Conservation (phyloP, 2,329 filamentous ascomycete genomes). For the Chrysoporthe puriensis region DNA sequence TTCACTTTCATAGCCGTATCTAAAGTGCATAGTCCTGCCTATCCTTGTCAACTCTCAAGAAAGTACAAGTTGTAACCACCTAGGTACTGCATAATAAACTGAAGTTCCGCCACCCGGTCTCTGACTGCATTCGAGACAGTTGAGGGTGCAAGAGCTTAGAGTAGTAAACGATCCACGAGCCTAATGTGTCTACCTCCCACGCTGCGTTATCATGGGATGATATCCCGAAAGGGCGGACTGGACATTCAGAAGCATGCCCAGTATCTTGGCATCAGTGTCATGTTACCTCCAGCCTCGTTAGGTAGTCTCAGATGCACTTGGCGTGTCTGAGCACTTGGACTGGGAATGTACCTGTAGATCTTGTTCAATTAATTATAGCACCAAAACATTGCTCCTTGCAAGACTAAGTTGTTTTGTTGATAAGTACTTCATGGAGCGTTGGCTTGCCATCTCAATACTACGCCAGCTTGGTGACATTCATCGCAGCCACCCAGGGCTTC, state of each 20-base stretch:
- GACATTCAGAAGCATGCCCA: conserved; percentile 11
- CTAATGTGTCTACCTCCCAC: not conserved
- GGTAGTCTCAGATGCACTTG: conserved; percentile 19
- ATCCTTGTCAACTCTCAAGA: not conserved
- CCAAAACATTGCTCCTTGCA: not conserved
- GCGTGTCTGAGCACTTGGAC: conserved; percentile 12
- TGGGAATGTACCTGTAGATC: not conserved
- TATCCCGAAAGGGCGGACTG: not conserved
- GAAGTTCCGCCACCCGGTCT: conserved; percentile 18
- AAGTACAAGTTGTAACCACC: no score
- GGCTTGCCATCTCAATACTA: not conserved
- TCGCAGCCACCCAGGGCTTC: conserved; percentile 53
- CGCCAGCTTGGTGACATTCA: conserved; percentile 37
- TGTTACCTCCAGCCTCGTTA: not conserved
- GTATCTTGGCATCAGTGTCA: conserved; percentile 27
- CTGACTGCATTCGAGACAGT: conserved; percentile 18
- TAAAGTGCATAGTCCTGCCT: not conserved
- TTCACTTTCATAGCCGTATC: not conserved
- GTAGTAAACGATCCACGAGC: not conserved
- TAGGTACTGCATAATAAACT: conserved; percentile 12
- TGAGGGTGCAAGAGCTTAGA: conserved; percentile 12
- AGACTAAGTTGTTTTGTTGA: not conserved
- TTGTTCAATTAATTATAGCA: not conserved
- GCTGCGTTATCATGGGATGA: conserved; percentile 17
- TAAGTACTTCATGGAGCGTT: not conserved